Evolutionary conservation across 2,329 filamentous ascomycete genomes (phyloP), one percentile per base, ranked within the genome.

Genomic region (Botrytis aclada): DNA sequence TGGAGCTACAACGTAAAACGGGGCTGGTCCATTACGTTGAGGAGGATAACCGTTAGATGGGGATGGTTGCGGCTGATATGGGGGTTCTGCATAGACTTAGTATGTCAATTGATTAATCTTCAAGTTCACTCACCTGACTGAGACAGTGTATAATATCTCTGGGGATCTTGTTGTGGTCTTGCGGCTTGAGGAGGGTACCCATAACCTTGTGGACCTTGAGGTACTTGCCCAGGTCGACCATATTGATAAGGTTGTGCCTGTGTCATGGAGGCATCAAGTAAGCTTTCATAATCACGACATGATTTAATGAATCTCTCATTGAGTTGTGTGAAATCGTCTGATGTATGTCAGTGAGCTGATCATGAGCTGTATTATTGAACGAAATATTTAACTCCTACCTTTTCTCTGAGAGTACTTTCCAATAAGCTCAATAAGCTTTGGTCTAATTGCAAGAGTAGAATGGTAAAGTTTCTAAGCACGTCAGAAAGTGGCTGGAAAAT

Each of bases 221-320:
- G 69, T 45, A 25, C 70, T 76, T 82, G 83, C 58, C 65, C 71
- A 56, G 74, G 77, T n/a, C 79, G 78, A 77, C 93, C 90, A 78
- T 92, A 91, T 81, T 95, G 96, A 77, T 87, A 89, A 79, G 93
- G 92, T 70, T 93, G 90, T n/a, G 95, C 92, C 77, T 98, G 95
- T 1, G 95, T 90, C 95, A 99, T 98, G 72, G 95, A 98, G 29
- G 93, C 92, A 82, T 99, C 96, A 32, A 99, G 86, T n/a, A 99
- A 87, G 43, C 93, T 91, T 83, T 99, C 96, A 81, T 99, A 99
- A 83, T 99, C 96, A 79, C 95, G 89, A 76, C 96, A 91, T 63
- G 96, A 96, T 83, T 99, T 99, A 86, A 99, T 98, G 83, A 99
- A 99, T 84, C 98, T 98, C 83, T 99, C 96, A 80, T 99, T 99